Conservation (phyloP, 495 filamentous ascomycete species). For the Lepidopterella palustris region DNA sequence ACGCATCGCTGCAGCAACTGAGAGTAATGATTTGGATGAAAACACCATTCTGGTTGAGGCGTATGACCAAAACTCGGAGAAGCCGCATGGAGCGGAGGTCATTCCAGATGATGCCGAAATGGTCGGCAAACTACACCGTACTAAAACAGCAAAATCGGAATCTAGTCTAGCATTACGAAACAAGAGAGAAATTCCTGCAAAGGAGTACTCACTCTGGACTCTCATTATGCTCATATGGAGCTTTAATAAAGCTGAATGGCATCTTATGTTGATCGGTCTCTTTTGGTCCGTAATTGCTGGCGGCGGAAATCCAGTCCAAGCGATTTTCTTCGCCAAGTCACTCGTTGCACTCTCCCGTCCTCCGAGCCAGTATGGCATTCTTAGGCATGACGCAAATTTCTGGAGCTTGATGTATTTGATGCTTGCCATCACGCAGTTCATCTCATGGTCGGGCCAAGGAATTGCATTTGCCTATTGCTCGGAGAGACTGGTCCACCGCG, state of each 20-base stretch:
- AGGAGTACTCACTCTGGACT: no score
- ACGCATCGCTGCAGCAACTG: no score
- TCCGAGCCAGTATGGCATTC: conserved; percentile 5
- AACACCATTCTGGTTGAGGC: no score
- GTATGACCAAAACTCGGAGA: no score
- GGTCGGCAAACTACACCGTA: no score
- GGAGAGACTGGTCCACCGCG: conserved; percentile 68
- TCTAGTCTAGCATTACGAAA: no score
- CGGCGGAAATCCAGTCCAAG: conserved; percentile 75
- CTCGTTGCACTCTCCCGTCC: conserved; percentile 61
- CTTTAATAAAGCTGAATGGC: conserved; percentile 76
- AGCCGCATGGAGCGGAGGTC: no score
- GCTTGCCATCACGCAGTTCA: conserved; percentile 69
- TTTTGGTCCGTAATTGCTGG: conserved; percentile 74
- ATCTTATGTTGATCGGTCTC: conserved; percentile 68
- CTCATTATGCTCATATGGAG: conserved; percentile 75
- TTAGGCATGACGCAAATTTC: conserved; percentile 57
- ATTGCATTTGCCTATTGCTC: conserved; percentile 64
- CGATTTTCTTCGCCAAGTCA: conserved; percentile 84
- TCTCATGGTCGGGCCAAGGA: conserved; percentile 63
- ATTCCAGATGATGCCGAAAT: no score
- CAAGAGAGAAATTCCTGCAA: no score
- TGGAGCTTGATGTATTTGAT: conserved; percentile 88
- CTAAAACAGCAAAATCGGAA: no score
- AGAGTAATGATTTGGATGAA: no score